Conservation (phyloP, 139 green algal genomes). For the Penium margaritaceum region DNA sequence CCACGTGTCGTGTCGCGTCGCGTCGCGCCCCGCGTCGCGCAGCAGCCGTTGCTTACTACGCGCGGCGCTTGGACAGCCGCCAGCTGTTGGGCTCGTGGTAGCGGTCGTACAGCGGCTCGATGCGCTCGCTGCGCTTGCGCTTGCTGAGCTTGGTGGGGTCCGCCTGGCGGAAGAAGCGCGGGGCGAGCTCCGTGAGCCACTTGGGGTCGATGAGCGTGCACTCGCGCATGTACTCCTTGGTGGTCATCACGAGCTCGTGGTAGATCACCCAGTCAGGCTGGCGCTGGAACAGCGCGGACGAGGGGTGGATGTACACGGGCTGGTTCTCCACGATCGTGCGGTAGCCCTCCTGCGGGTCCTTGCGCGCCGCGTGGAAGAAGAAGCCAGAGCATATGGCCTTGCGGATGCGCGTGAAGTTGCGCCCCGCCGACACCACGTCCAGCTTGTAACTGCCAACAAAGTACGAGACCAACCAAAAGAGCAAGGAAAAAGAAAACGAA, state of each 20-base stretch:
- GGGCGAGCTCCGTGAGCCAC: constrained; percentile 93
- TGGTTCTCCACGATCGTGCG: constrained; percentile 81
- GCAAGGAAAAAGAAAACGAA: neutral
- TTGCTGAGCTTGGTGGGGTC: constrained; percentile 82
- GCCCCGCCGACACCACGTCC: constrained; percentile 79
- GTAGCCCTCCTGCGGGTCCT: constrained; percentile 72
- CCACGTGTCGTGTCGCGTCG: no score
- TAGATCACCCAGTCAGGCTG: constrained; percentile 81
- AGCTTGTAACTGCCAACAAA: constrained; percentile 90
- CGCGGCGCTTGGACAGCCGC: constrained; percentile 38
- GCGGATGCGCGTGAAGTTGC: constrained; percentile 81
- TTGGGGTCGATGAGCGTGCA: constrained; percentile 85
- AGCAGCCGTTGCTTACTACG: no score
- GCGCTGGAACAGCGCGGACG: constrained; percentile 60
- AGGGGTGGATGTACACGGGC: constrained; percentile 50
- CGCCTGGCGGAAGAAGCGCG: constrained; percentile 87
- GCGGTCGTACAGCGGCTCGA: constrained; percentile 92
- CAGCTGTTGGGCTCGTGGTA: constrained; percentile 72
- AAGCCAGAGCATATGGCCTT: constrained; percentile 58
- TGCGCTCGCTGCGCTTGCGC: constrained; percentile 83
- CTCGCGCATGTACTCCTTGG: constrained; percentile 59
- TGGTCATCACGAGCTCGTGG: constrained; percentile 62
- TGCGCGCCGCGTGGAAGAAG: constrained; percentile 63
- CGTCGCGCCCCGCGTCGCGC: no score
- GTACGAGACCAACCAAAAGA: neutral